Evolutionary conservation across 768 basidiomycete species (phyloP), one percentile per base, ranked within the genome.

Genomic region (Dentipellis fragilis): DNA sequence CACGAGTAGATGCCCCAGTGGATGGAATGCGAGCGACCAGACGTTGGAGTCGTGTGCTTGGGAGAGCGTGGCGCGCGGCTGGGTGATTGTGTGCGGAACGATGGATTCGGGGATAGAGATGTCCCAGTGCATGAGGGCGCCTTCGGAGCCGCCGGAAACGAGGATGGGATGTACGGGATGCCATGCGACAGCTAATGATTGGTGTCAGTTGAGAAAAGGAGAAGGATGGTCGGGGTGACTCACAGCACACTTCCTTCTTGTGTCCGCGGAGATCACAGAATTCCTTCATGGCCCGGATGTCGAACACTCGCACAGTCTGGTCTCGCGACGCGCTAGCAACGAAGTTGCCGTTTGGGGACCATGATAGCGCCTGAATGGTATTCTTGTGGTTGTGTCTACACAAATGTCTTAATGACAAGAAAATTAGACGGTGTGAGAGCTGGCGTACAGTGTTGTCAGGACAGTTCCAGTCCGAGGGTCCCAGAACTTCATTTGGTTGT

Each of bases 401-500:
- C 8, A 4, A 17, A n/a, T 49, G 6, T 29, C 29, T 29, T 3
- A 29, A 6, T 29, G 29, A 3, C 29, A 6, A 29, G 29, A 29
- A 29, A 37, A 34, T 35, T 38, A 17, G 8, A 51, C 4, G 14
- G 22, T 49, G 10, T 22, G 16, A 7, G 22, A 56, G 29, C 46
- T 17, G 17, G 71, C 86, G 58, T 67, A 94, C 93, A 97, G 72
- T 0, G 94, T 96, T 5, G 92, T 91, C 7, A 99, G 78, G 10
- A 85, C 83, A 0, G 89, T 93, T 37, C 89, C 91, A 10, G 91
- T 92, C 38, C 96, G 79, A 19, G 96, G 96, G 68, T 99, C 96
- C 96, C 96, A 99, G 72, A 99, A 99, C 65, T 98, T 98, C 71
- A 98, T 92, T 63, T 92, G 81, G 69, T 97, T 96, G 71, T 99